Percentiles rank a stretch among this genome's conserved stretches.
phyloP scores from a whole-genome alignment of 108 stramenopile species.

The Thalassiosira profunda region DNA sequence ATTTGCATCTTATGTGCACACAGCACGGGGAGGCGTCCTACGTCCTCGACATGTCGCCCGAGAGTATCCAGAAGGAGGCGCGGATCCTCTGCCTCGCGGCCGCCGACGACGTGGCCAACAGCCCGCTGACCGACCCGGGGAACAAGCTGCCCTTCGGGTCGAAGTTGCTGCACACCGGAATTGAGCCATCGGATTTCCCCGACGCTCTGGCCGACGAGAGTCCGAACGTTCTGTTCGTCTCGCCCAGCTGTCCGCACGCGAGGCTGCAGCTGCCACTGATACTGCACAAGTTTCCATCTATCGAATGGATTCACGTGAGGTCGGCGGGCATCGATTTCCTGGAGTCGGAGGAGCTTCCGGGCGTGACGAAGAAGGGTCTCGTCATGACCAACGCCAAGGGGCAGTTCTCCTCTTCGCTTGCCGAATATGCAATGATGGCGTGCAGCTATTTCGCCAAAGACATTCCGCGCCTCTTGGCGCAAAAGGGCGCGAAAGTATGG shows the following conservation, averaged over 20 bases:
- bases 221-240: conserved; percentile 43
- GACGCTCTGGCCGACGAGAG: conserved; percentile 14
- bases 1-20: too few relatives aligned
- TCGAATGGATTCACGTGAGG: conserved; percentile 60
- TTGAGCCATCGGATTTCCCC: conserved; percentile 18
- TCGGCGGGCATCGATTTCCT: conserved; percentile 57
- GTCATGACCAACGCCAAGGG: conserved; percentile 77
- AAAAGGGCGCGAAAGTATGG: conserved; percentile 54
- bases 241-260: conserved; percentile 41
- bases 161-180: conserved; percentile 16
- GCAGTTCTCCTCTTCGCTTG: conserved; percentile 70
- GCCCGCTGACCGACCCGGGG: conserved; percentile 9
- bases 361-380: conserved; percentile 14
- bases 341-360: conserved; percentile 47
- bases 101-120: conserved; percentile 28
- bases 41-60: conserved; percentile 63
- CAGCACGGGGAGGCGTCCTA: conserved; percentile 35
- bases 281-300: conserved; percentile 28
- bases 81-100: conserved; percentile 35
- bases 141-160: conserved; percentile 26
- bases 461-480: conserved; percentile 64
- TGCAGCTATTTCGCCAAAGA: conserved; percentile 90
- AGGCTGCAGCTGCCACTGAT: conserved; percentile 31
- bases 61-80: conserved; percentile 58
- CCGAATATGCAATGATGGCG: conserved; percentile 83